These are phyloP conservation scores for Helenozyma baotianmanensis DNA, from an alignment of 805 yeast genomes.

Conservation along the genomic window DNA sequence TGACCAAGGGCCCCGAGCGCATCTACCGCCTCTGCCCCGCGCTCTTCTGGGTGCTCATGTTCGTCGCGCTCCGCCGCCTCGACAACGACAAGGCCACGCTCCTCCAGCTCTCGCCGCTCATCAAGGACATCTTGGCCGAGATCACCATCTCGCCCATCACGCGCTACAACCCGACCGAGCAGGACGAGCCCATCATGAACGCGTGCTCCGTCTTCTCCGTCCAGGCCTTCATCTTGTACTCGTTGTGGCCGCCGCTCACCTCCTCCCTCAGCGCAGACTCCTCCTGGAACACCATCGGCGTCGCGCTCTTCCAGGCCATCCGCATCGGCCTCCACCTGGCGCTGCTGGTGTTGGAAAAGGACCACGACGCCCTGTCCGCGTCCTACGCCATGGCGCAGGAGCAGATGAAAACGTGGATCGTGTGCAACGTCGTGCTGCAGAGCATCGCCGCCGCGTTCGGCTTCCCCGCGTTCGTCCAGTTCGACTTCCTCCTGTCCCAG, in stretches of 20 bases:
- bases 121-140: conserved; percentile 77
- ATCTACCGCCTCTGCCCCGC: conserved; percentile 80
- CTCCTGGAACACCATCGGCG: conserved; percentile 92
- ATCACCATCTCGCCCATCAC: conserved; percentile 88
- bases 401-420: conserved; percentile 88
- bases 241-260: conserved; percentile 95
- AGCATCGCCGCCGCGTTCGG: conserved; percentile 90
- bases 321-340: conserved; percentile 85
- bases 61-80: conserved; percentile 72
- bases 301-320: conserved; percentile 89
- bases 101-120: conserved; percentile 58
- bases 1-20: conserved; percentile 74
- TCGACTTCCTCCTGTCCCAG: conserved; percentile 58
- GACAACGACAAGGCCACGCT: conserved; percentile 40
- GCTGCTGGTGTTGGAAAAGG: conserved; percentile 6
- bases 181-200: conserved; percentile 76
- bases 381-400: conserved; percentile 54
- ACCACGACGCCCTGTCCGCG: conserved; percentile 32
- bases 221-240: conserved; percentile 83
- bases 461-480: conserved; percentile 86
- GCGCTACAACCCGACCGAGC: conserved; percentile 71
- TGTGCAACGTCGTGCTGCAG: conserved; percentile 87
- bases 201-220: conserved; percentile 91
- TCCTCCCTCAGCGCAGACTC: conserved; percentile 94
- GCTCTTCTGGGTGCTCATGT: conserved; percentile 89